Percentiles rank a stretch among this genome's conserved stretches.
These are phyloP conservation scores for Amoeboaphelidium protococcarum DNA, from an alignment of 371 early-diverging fungal genomes.

Conservation along the genomic window DNA sequence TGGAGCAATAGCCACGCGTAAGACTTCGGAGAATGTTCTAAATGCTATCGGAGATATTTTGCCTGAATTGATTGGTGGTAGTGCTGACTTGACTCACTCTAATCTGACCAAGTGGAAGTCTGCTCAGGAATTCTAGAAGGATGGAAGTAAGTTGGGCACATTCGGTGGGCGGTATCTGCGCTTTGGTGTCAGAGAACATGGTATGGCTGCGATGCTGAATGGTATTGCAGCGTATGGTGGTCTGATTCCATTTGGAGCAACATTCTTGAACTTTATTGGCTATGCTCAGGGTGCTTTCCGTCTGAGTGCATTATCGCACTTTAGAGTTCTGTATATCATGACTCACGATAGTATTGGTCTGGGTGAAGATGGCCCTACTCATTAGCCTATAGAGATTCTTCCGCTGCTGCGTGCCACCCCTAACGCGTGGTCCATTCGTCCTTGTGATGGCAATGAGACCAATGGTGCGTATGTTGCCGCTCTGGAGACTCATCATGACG, in stretches of 20 bases:
- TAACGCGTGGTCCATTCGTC: conserved; percentile 62
- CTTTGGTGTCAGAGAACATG: conserved; percentile 98
- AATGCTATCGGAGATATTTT: conserved; percentile 45
- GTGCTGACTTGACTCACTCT: conserved; percentile 95
- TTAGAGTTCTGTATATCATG: conserved; percentile 82
- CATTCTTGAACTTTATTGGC: conserved; percentile 87
- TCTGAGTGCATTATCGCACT: conserved; percentile 61
- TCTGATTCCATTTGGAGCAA: conserved; percentile 71
- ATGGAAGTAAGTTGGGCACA: conserved; percentile 32
- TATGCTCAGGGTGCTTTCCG: conserved; percentile 70
- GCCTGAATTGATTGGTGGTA: conserved; percentile 86
- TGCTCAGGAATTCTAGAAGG: conserved; percentile 72
- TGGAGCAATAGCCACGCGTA: conserved; percentile 59
- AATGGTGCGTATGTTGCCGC: conserved; percentile 71
- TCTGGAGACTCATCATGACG: conserved; percentile 26
- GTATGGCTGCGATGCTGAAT: conserved; percentile 90
- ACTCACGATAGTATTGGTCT: conserved; percentile 98
- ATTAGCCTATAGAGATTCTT: conserved; percentile 97
- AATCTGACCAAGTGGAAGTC: conserved; percentile 84
- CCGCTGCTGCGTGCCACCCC: conserved; percentile 84
- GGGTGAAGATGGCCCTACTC: conserved; percentile 97
- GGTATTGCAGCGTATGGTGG: conserved; percentile 79
- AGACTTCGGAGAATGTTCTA: conserved; percentile 53
- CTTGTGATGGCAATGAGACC: conserved; percentile 75
- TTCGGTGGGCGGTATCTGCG: conserved; percentile 75